phyloP scores from a whole-genome alignment of 2,329 filamentous ascomycete species.

The Phyllosticta ampelicida region DNA sequence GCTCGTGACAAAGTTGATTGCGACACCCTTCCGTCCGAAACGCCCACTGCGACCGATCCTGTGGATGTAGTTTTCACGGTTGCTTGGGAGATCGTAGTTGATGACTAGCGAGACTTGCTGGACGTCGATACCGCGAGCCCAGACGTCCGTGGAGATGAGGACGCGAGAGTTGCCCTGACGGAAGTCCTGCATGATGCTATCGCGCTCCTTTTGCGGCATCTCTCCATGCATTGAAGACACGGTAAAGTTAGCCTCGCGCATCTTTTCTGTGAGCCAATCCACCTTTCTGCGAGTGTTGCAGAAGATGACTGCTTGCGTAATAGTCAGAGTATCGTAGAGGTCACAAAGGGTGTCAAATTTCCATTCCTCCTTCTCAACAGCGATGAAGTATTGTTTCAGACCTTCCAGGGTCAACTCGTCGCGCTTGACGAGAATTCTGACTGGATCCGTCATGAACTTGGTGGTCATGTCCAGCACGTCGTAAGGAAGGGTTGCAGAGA shows the following conservation, averaged over 20 bases:
- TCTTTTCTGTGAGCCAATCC: slow-evolving; percentile 98
- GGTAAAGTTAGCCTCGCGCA: slow-evolving; percentile 97
- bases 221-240: slow-evolving; percentile 98
- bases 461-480: slow-evolving; percentile 99
- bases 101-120: slow-evolving; percentile 97
- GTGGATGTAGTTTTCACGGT: slow-evolving; percentile 99
- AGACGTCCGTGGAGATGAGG: slow-evolving; percentile 93
- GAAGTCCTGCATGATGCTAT: slow-evolving; percentile 99
- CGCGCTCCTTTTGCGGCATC: slow-evolving; percentile 96
- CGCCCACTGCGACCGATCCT: slow-evolving; percentile 90
- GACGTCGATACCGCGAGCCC: slow-evolving; percentile 97
- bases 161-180: slow-evolving; percentile 92
- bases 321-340: slow-evolving; percentile 96
- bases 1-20: slow-evolving; percentile 98
- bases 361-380: slow-evolving; percentile 99
- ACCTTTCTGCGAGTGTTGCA: slow-evolving; percentile 99
- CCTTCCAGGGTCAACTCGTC: slow-evolving; percentile 96
- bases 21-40: slow-evolving; percentile 96
- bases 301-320: slow-evolving; percentile 98
- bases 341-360: slow-evolving; percentile 98
- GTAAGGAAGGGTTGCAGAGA: slow-evolving; percentile 92
- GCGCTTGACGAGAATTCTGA: slow-evolving; percentile 94
- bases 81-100: slow-evolving; percentile 96
- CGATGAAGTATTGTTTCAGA: slow-evolving; percentile 98
- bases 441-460: slow-evolving; percentile 98